Evolutionary conservation across 352 stramenopile species (phyloP), one percentile per base, ranked within the genome.

Genomic region (Phytophthora cactorum): DNA sequence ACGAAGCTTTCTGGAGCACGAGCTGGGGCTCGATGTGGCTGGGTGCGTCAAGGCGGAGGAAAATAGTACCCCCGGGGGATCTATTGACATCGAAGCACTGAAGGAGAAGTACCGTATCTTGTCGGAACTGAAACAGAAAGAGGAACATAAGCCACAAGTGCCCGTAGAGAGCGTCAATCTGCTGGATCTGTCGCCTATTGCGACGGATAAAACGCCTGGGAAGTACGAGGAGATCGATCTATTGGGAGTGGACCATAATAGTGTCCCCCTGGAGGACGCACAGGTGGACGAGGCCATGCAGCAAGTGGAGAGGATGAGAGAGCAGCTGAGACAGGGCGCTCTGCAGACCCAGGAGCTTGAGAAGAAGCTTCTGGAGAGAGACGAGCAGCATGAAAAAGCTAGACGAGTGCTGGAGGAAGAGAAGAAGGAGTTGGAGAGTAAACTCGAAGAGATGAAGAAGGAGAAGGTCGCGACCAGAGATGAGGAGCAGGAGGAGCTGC

Each of bases 11-110:
- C 69, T 93, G 27, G 72, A 70, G 54, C 51, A 79, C n/a, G 80
- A 91, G 12, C 80, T 94, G 49, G 86, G 88, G 44, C 54, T 96
- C 7, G 88, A 96, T 54, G 59, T 94, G 15, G 67, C 68, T 11
- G 72, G 81, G 9, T 93, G 86, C 34, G 67, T 84, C 41, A 52
- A 65, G 45, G 31, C 61, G 9, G 43, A 46, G 9, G 66, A 51
- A 8, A 53, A 50, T 52, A 66, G 52, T 66, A 31, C 9, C 31
- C 41, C 56, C 9, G 60, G 56, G 12, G 52, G 34, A 44, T 78
- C 82, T 25, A 79, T 90, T 47, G 79, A 94, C 52, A 51, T 72
- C 1, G 54, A 68, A 25, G 72, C 72, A 22, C 57, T 94, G 4
- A 70, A 54, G 4, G 77, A 89, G 50, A 83, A 80, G 27, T 92